A percentile compares a stretch with the other conserved stretches of the same genome.
These are phyloP conservation scores for Aspergillus affinis DNA, from an alignment of 495 filamentous ascomycete genomes.

Conservation along the genomic window DNA sequence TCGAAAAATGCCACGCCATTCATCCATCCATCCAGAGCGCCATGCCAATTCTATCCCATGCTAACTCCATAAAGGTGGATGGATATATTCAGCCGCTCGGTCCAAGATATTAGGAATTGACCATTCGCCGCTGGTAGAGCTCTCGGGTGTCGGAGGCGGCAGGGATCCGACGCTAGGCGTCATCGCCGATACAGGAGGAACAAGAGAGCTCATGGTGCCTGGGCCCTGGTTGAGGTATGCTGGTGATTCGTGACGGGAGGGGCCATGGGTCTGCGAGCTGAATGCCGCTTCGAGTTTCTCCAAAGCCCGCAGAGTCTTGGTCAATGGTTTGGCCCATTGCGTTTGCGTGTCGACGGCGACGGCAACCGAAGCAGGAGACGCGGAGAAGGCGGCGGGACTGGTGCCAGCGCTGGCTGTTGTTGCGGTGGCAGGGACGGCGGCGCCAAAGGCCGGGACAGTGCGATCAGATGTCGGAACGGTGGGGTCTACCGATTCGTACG, in stretches of 20 bases:
- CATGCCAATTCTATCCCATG: not conserved
- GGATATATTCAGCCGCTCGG: conserved; percentile 49
- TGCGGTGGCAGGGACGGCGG: conserved; percentile 24
- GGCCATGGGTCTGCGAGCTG: conserved; percentile 22
- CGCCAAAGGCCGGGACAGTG: conserved; percentile 25
- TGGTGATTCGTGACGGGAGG: conserved; percentile 13
- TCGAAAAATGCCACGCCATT: not conserved
- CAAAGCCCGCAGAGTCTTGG: conserved; percentile 47
- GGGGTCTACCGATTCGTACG: conserved; percentile 26
- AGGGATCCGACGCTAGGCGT: conserved; percentile 41
- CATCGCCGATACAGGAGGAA: conserved; percentile 26
- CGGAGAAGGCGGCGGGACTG: conserved; percentile 22
- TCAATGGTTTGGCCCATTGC: conserved; percentile 49
- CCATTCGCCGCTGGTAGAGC: conserved; percentile 50
- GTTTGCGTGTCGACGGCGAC: conserved; percentile 37
- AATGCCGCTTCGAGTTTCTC: conserved; percentile 47
- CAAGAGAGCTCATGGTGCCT: conserved; percentile 14
- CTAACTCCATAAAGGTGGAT: conserved; percentile 47
- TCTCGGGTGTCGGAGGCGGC: conserved; percentile 48
- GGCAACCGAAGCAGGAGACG: conserved; percentile 28
- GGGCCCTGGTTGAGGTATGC: conserved; percentile 20
- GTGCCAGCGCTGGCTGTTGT: conserved; percentile 28
- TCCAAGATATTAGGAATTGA: conserved; percentile 46
- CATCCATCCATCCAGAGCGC: not conserved
- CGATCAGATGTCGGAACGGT: conserved; percentile 6